Evolutionary conservation across 73 alveolate genomes (phyloP).

Genomic region (Effrenium voratum): DNA sequence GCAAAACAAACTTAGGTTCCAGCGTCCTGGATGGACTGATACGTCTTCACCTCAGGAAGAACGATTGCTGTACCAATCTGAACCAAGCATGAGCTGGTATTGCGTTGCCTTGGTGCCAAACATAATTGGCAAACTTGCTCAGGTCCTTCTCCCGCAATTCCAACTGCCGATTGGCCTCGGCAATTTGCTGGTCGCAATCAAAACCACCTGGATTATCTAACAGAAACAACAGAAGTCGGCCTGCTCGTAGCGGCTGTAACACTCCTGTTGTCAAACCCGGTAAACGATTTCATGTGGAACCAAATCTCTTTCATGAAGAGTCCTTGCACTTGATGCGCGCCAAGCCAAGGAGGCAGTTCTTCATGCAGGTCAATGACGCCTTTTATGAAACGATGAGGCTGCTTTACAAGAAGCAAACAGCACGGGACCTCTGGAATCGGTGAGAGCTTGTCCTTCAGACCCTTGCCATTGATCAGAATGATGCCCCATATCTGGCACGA

Average conservation of each 20-base stretch:
- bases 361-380: conserved; percentile 73
- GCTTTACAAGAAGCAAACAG: background rate
- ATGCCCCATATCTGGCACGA: conserved; percentile 34
- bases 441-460: conserved; percentile 73
- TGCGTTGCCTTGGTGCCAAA: background rate
- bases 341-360: conserved; percentile 68
- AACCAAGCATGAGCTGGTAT: background rate
- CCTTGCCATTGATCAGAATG: conserved; percentile 63
- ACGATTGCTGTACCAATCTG: background rate
- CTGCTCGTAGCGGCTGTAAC: conserved; percentile 30
- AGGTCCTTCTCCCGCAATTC: conserved; percentile 63
- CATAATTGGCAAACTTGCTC: conserved; percentile 67
- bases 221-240: background rate
- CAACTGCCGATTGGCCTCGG: conserved; percentile 40
- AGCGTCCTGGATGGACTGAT: conserved; percentile 23
- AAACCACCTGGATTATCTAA: background rate
- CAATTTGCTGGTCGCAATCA: background rate
- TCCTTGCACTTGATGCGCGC: conserved; percentile 70
- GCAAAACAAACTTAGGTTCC: background rate
- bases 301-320: too few species aligned
- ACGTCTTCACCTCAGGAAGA: conserved; percentile 27
- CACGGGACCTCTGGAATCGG: conserved; percentile 89
- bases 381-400: background rate
- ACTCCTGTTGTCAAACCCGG: conserved; percentile 16
- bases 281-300: background rate